phyloP scores from a whole-genome alignment of 2,329 filamentous ascomycete genomes.

The Aureobasidium musti region DNA sequence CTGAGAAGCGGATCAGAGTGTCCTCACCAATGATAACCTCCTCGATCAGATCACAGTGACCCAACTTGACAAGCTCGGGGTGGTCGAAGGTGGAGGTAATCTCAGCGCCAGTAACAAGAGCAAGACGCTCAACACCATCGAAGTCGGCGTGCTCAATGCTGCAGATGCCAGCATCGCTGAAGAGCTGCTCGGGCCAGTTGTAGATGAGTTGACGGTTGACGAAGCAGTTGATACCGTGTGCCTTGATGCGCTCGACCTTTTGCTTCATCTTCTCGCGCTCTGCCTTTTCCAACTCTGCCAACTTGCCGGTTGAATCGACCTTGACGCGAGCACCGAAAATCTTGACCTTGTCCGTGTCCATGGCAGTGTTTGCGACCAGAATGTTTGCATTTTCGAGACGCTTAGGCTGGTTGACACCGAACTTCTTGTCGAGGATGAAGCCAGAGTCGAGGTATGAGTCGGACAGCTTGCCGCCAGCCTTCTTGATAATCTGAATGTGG shows the following conservation, averaged over 20 bases:
- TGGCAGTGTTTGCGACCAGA: constrained; percentile 93
- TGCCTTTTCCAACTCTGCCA: constrained; percentile 97
- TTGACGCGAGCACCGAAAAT: constrained; percentile 98
- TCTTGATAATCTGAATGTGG: constrained; percentile 99
- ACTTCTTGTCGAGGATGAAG: constrained; percentile 99
- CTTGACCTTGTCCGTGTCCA: constrained; percentile 99
- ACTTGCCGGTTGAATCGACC: constrained; percentile 92
- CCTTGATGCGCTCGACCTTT: constrained; percentile 98
- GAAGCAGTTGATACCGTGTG: constrained; percentile 99
- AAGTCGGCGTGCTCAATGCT: constrained; percentile 99
- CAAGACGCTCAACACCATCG: constrained; percentile 92
- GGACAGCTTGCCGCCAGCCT: constrained; percentile 93
- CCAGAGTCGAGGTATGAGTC: constrained; percentile 98
- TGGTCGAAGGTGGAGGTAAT: constrained; percentile 98
- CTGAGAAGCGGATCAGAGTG: constrained; percentile 95
- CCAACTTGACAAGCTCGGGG: constrained; percentile 94
- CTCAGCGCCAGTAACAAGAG: constrained; percentile 93
- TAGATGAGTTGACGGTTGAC: constrained; percentile 99
- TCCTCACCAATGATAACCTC: constrained; percentile 99
- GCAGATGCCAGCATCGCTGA: constrained; percentile 95
- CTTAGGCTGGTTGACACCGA: constrained; percentile 98
- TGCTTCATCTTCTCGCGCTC: constrained; percentile 99
- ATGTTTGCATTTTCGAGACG: constrained; percentile 98
- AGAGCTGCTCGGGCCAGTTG: constrained; percentile 99
- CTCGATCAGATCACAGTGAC: constrained; percentile 92